Evolutionary conservation across 495 filamentous ascomycete genomes (phyloP).

Genomic region (Antarctomyces pellizariae): DNA sequence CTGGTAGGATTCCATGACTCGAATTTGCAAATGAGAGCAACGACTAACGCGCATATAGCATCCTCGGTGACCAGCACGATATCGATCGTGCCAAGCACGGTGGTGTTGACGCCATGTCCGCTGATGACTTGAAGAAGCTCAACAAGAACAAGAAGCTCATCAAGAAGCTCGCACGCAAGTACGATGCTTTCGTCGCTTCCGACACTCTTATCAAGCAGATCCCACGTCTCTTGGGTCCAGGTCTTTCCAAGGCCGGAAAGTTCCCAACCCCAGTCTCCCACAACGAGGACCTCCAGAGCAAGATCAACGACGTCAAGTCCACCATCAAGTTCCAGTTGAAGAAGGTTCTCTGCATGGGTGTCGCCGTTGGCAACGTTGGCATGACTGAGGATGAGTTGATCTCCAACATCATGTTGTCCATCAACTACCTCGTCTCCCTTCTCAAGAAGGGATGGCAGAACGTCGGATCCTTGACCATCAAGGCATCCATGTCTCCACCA

Average conservation of each 20-base stretch:
- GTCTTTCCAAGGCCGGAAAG: conserved; percentile 93
- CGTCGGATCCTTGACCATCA: conserved; percentile 95
- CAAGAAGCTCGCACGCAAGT: conserved; percentile 99
- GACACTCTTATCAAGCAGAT: conserved; percentile 98
- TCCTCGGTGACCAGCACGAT: conserved; percentile 99
- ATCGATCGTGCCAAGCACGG: conserved; percentile 98
- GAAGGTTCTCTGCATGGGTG: conserved; percentile 99
- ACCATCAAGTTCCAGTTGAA: conserved; percentile 99
- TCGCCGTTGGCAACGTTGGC: conserved; percentile 91
- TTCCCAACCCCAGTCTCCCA: conserved; percentile 97
- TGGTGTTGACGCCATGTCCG: conserved; percentile 88
- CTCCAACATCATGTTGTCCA: conserved; percentile 83
- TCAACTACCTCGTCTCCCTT: conserved; percentile 97
- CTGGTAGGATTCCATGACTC: conserved; percentile 32
- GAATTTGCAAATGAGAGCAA: conserved; percentile 7
- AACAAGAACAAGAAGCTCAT: conserved; percentile 99
- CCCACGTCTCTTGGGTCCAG: conserved; percentile 92
- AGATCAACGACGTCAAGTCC: conserved; percentile 97
- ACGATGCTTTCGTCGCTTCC: conserved; percentile 96
- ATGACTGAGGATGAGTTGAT: conserved; percentile 94
- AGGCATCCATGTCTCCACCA: conserved; percentile 96
- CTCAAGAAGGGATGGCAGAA: conserved; percentile 99
- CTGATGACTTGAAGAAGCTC: conserved; percentile 98
- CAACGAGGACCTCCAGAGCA: conserved; percentile 70
- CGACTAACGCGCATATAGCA: conserved; percentile 21